Conservation (phyloP, 192 early-diverging fungal genomes). For the Coemansia sp. region DNA sequence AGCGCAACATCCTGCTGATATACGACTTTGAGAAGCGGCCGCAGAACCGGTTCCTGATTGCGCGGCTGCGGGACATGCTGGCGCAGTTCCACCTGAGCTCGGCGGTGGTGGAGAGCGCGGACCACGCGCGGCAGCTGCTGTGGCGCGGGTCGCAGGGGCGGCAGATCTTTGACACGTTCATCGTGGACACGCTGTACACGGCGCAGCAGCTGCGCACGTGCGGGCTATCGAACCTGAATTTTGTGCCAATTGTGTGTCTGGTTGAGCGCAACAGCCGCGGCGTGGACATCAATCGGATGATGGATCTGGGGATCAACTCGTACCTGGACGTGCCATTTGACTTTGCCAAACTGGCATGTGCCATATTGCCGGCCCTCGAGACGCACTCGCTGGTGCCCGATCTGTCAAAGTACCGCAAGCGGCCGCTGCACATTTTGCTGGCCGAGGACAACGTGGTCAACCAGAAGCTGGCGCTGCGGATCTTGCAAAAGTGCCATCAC, state of each 20-base stretch:
- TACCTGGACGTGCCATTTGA: conserved; percentile 65
- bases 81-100: conserved; percentile 55
- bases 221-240: conserved; percentile 48
- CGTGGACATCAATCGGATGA: conserved; percentile 42
- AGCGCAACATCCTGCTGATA: conserved; percentile 64
- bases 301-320: conserved; percentile 65
- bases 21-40: conserved; percentile 53
- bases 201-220: conserved; percentile 58
- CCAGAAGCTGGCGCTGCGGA: conserved; percentile 73
- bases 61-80: conserved; percentile 48
- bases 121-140: conserved; percentile 25
- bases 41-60: conserved; percentile 19
- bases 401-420: conserved; percentile 56
- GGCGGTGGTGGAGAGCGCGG: conserved; percentile 39
- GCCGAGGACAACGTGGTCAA: conserved; percentile 88
- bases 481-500: conserved; percentile 73
- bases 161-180: conserved; percentile 59
- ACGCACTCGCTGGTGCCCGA: conserved; percentile 58
- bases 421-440: conserved; percentile 70
- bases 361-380: conserved; percentile 69
- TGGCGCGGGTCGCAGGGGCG: conserved; percentile 40
- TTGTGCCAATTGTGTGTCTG: conserved; percentile 73
- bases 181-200: conserved; percentile 60
- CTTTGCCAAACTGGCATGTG: conserved; percentile 61
- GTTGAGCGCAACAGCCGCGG: conserved; percentile 15